These are phyloP conservation scores for Arthrocladium fulminans DNA, from an alignment of 2,329 filamentous ascomycete species.

Conservation along the genomic window DNA sequence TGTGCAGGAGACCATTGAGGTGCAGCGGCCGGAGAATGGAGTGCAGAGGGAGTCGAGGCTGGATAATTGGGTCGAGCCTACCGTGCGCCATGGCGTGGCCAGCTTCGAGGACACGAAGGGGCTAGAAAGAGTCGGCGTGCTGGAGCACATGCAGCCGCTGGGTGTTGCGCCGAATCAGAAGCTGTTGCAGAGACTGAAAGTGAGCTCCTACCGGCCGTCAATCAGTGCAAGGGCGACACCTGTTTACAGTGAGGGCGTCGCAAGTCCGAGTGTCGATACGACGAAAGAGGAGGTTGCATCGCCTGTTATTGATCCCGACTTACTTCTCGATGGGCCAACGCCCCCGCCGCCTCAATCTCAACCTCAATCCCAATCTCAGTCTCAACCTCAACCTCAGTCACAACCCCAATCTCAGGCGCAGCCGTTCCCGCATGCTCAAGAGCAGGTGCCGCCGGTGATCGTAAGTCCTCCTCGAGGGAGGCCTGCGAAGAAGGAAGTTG, in stretches of 20 bases:
- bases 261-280: constrained; percentile 15
- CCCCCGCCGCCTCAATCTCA: background rate
- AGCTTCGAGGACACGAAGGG: constrained; percentile 71
- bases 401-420: background rate
- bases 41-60: constrained; percentile 13
- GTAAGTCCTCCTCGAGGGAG: constrained; percentile 22
- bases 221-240: constrained; percentile 14
- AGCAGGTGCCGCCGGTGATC: constrained; percentile 9
- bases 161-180: constrained; percentile 60
- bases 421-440: background rate
- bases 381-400: background rate
- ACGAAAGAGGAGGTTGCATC: constrained; percentile 18
- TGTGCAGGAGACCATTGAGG: constrained; percentile 16
- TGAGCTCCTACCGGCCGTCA: constrained; percentile 19
- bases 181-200: constrained; percentile 48
- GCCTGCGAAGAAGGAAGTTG: constrained; percentile 18
- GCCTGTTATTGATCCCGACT: constrained; percentile 13
- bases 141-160: constrained; percentile 75
- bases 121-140: constrained; percentile 62
- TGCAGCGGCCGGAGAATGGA: constrained; percentile 14
- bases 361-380: background rate
- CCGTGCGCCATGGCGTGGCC: constrained; percentile 45
- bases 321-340: constrained; percentile 6
- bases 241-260: constrained; percentile 12
- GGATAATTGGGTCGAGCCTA: constrained; percentile 50